Base-by-base conservation (phyloP, 192 early-diverging fungal genomes). In the Podila epigama region DNA sequence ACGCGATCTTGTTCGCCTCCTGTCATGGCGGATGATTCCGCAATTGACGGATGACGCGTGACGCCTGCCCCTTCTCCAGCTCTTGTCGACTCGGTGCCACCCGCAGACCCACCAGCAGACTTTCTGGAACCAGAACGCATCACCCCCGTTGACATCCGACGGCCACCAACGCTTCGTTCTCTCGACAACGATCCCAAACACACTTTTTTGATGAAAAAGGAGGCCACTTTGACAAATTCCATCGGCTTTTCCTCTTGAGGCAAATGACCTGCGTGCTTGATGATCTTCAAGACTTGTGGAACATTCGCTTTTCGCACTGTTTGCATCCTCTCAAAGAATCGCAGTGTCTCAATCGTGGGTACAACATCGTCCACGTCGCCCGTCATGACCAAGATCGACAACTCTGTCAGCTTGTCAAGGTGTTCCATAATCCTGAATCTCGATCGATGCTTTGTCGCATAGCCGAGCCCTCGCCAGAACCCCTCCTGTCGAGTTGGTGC, bases 331-430 rank as follows among this genome's bases (percentile, higher is more conserved):
- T 71, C 69, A 59, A 71, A 71, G 0, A 71, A 22, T 40, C 69
- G 69, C 7, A 63, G 44, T 2, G 69, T 71, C 56, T 63, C 69
- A 10, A 71, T 71, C 0, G 69, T 71, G 8, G 69, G 69, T 7
- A 71, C 69, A 4, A 71, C 37, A 42, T 71, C 69, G 31, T 71
- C 61, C 44, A 71, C 61, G 35, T 71, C 69, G 4, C 69, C 69
- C 22, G 69, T 71, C 44, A 71, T 64, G n/a, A 71, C 69, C 61
- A 71, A 34, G 12, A 55, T 71, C 7, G 69, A 64, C 5, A 71
- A 20, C 28, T 71, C 69, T 35, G 69, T 71, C 28, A 71, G 37
- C 22, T 42, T 32, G 22, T 58, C 55, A 1, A 71, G 10, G 34
- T 71, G 61, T 27, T 71, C 40, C 10, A 51, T 28, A 10, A 71